Evolutionary conservation across 108 stramenopile genomes (phyloP), one percentile per base, ranked within the genome.

Genomic region (Bacterosira constricta): DNA sequence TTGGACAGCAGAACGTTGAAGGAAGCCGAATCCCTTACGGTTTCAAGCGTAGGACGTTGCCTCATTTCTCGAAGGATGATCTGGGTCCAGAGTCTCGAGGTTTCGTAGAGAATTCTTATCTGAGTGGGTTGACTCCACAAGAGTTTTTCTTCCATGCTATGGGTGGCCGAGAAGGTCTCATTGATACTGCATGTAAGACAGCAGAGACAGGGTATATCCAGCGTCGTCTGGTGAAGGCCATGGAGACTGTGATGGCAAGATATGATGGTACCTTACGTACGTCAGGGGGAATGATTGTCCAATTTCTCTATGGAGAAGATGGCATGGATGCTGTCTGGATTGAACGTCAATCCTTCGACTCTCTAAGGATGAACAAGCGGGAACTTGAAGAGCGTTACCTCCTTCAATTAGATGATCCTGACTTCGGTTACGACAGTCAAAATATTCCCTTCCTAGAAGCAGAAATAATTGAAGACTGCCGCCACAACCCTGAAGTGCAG

Each of bases 81-180:
- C 78, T 98, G 46, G 99, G 99, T 30, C 93, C 97, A 13, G 98
- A 98, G 75, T 94, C 91, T 51, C 88, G 98, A 49, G 99, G 99
- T 15, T 99, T 99, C 70, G 99, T 99, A 26, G 98, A 99, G 83
- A 99, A 99, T 71, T 96, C 95, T 9, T 99, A 99, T 77, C 85
- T 99, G 23, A 84, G 97, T 59, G 99, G 99, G 9, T 76, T 99
- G 38, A 91, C 88, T 46, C 98, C 99, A 4, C 97, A 98, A 86
- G 99, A 99, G 77, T 99, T 99, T 83, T 99, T 97, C 85, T 99
- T 99, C 69, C 99, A 99, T 76, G 98, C 98, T 55, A 99, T 99
- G 99, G 98, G 97, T 77, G 98, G 98, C 30, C 89, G 98, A 44
- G 98, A 97, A 69, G 98, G 99, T 82, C 84, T 97, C 52, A 99